Conservation (phyloP, 768 basidiomycete species). For the Cystobasidium ongulense region DNA sequence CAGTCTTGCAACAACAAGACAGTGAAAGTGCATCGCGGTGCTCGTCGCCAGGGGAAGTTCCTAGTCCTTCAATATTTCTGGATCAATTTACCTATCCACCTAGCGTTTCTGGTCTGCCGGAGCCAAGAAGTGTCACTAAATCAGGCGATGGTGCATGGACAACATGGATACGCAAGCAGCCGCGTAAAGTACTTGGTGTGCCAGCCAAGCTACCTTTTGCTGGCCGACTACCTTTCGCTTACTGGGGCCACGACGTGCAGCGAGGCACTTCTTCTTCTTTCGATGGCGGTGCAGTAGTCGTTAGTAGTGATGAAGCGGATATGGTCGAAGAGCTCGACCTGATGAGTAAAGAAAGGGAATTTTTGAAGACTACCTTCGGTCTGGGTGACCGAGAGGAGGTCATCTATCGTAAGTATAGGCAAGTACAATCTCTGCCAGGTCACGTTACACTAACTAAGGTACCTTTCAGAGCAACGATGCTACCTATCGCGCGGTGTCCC, state of each 20-base stretch:
- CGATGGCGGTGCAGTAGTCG: neutral
- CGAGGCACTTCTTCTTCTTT: neutral
- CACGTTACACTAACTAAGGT: neutral
- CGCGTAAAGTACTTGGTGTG: slow-evolving; percentile 9
- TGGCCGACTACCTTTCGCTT: neutral
- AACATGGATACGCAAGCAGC: slow-evolving; percentile 23
- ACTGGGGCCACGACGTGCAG: neutral
- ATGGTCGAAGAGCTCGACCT: neutral
- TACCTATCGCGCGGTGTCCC: slow-evolving; percentile 86
- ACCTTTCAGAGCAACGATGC: slow-evolving; percentile 69
- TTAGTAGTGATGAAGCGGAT: neutral
- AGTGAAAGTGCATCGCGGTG: neutral
- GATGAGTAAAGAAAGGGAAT: neutral
- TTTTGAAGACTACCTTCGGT: neutral
- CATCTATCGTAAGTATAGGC: neutral
- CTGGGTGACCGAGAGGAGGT: neutral
- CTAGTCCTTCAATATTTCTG: neutral
- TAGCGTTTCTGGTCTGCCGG: neutral
- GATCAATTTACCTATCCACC: slow-evolving; percentile 9
- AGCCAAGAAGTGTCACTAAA: neutral
- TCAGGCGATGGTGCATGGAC: neutral
- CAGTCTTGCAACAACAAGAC: neutral
- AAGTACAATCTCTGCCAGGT: neutral
- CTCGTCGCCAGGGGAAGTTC: neutral
- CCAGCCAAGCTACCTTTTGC: slow-evolving; percentile 9